A percentile compares a stretch with the other conserved stretches of the same genome.
Evolutionary conservation across 2,329 filamentous ascomycete species (phyloP).

Genomic region (Xylaria sp.): DNA sequence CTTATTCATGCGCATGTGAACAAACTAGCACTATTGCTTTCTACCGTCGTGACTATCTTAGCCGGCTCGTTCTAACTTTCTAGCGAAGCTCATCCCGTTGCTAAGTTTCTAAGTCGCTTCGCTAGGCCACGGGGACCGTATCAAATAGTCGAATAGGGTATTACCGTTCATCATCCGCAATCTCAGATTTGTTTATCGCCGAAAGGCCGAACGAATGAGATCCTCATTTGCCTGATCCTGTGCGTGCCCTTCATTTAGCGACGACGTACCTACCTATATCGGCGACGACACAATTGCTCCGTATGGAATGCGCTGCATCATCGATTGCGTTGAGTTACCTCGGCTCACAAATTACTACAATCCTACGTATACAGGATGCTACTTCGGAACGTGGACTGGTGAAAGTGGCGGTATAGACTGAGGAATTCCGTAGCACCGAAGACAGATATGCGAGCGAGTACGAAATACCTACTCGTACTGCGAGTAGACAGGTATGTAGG

Average conservation of each 20-base stretch:
- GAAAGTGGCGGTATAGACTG: not conserved
- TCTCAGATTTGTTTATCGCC: too few species aligned
- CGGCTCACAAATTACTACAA: too few species aligned
- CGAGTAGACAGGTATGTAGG: too few species aligned
- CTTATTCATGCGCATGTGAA: not conserved
- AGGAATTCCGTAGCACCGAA: too few species aligned
- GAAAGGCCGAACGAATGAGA: too few species aligned
- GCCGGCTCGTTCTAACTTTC: not conserved
- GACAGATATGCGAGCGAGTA: too few species aligned
- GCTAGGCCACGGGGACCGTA: not conserved
- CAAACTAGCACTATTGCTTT: not conserved
- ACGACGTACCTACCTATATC: not conserved
- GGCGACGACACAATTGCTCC: not conserved
- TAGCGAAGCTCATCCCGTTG: not conserved
- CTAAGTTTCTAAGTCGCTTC: not conserved
- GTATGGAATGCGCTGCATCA: too few species aligned
- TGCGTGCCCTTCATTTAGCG: too few species aligned
- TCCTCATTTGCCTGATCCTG: too few species aligned
- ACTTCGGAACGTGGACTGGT: not conserved
- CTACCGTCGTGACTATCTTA: not conserved
- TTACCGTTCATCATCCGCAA: too few species aligned
- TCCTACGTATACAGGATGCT: not conserved
- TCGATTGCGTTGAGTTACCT: too few species aligned
- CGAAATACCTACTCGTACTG: too few species aligned
- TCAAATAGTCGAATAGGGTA: not conserved